A percentile compares a stretch with the other conserved stretches of the same genome.
phyloP scores from a whole-genome alignment of 2,329 filamentous ascomycete species.

The Microsporum ferrugineum region DNA sequence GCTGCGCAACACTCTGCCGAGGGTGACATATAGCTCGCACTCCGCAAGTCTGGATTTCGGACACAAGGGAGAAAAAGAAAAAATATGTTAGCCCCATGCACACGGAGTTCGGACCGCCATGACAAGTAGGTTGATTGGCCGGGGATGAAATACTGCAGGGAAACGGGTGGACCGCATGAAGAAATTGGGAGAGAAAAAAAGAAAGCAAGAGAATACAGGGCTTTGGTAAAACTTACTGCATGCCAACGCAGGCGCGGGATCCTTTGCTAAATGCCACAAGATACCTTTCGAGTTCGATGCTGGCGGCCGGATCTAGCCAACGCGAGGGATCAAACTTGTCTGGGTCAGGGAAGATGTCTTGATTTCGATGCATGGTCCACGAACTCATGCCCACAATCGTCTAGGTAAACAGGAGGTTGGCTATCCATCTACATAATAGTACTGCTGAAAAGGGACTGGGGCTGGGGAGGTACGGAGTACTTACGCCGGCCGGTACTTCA shows the following conservation, averaged over 20 bases:
- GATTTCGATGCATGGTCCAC: constrained; percentile 11
- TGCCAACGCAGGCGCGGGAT: constrained; percentile 16
- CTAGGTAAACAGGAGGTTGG: not conserved
- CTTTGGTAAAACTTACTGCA: constrained; percentile 14
- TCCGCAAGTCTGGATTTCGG: constrained; percentile 12
- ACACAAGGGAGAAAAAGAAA: not conserved
- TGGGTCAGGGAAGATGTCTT: constrained; percentile 8
- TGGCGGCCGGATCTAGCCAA: constrained; percentile 9
- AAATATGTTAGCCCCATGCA: not conserved
- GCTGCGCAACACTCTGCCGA: constrained; percentile 9
- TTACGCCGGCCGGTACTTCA: constrained; percentile 23
- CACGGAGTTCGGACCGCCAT: not conserved
- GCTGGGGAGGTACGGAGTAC: not conserved
- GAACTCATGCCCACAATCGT: constrained; percentile 8
- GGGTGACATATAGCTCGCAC: constrained; percentile 11
- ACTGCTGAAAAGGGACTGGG: not conserved
- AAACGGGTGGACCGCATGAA: not conserved
- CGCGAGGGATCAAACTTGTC: constrained; percentile 11
- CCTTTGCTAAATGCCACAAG: constrained; percentile 21
- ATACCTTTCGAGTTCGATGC: constrained; percentile 18
- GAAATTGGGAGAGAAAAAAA: not conserved
- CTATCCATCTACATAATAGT: not conserved
- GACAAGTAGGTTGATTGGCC: not conserved
- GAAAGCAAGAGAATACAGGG: not conserved
- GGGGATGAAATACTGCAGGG: not conserved